phyloP scores from a whole-genome alignment of 2,329 filamentous ascomycete genomes.

The Dactylellina leptospora region DNA sequence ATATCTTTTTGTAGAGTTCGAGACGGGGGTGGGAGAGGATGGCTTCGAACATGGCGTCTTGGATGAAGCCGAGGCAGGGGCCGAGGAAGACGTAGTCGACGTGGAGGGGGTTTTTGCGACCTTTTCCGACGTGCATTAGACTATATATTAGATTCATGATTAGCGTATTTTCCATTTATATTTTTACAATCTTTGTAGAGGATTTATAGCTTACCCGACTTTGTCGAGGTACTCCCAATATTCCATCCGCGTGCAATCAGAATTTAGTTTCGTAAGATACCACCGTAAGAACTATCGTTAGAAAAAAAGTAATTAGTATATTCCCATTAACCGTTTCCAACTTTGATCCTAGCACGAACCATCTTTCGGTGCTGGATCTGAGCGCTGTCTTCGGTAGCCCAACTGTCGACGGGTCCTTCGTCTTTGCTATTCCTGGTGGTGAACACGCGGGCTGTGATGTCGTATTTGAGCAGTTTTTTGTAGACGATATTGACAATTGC shows the following conservation, averaged over 20 bases:
- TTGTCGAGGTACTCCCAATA: conserved; percentile 88
- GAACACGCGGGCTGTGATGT: conserved; percentile 82
- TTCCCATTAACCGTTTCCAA: no score
- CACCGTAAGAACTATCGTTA: conserved; percentile 65
- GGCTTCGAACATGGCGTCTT: conserved; percentile 79
- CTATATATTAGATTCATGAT: conserved; percentile 70
- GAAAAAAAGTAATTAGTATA: background rate
- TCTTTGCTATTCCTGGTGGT: conserved; percentile 69
- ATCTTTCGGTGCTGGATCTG: conserved; percentile 51
- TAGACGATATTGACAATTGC: conserved; percentile 86
- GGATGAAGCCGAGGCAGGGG: conserved; percentile 75
- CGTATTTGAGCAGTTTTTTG: conserved; percentile 79
- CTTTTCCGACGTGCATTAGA: conserved; percentile 65
- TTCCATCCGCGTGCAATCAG: conserved; percentile 76
- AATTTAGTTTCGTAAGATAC: conserved; percentile 77
- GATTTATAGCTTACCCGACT: conserved; percentile 73
- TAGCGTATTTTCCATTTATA: no score
- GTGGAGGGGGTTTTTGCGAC: conserved; percentile 75
- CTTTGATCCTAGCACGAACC: conserved; percentile 15
- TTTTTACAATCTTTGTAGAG: no score
- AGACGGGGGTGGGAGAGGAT: conserved; percentile 76
- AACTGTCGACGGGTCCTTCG: conserved; percentile 68
- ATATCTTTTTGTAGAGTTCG: conserved; percentile 73
- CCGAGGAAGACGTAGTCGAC: conserved; percentile 84
- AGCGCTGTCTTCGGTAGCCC: conserved; percentile 47